phyloP scores from a whole-genome alignment of 805 yeast genomes.

The Kluyveromyces starmeri region DNA sequence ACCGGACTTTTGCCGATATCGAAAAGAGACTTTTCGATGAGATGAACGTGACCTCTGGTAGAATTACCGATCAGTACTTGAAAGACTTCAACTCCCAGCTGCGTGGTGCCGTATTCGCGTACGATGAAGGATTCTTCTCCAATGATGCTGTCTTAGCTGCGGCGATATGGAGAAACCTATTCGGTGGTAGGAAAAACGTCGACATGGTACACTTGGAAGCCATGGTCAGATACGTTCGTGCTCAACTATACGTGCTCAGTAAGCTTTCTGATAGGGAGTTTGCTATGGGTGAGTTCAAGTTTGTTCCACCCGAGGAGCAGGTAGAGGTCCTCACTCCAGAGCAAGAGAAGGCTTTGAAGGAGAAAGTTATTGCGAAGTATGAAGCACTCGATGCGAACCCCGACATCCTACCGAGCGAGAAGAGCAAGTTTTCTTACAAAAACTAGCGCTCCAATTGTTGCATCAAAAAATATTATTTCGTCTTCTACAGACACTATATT shows the following conservation, averaged over 20 bases:
- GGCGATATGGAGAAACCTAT: slow-evolving; percentile 85
- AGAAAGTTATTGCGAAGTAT: slow-evolving; percentile 43
- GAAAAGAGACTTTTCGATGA: slow-evolving; percentile 80
- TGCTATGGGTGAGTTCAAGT: slow-evolving; percentile 80
- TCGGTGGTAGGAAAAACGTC: slow-evolving; percentile 72
- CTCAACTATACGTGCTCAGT: slow-evolving; percentile 79
- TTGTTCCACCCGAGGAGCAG: slow-evolving; percentile 72
- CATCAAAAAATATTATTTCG: too few species aligned
- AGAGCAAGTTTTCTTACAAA: slow-evolving; percentile 40
- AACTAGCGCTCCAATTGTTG: too few species aligned
- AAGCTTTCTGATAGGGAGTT: slow-evolving; percentile 86
- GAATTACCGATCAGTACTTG: slow-evolving; percentile 76
- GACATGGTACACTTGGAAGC: slow-evolving; percentile 83
- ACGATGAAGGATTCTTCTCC: slow-evolving; percentile 83
- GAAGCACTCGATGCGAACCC: slow-evolving; percentile 37
- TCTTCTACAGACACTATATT: too few species aligned
- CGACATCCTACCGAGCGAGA: slow-evolving; percentile 51
- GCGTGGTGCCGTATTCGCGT: slow-evolving; percentile 80
- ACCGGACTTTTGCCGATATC: slow-evolving; percentile 81
- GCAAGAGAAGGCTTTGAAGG: slow-evolving; percentile 49
- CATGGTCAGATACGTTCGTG: slow-evolving; percentile 79
- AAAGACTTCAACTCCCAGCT: slow-evolving; percentile 87
- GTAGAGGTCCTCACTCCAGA: slow-evolving; percentile 62
- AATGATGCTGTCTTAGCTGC: slow-evolving; percentile 72
- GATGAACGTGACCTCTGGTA: slow-evolving; percentile 71